These are phyloP conservation scores for Colletotrichum sp. DNA, from an alignment of 2,329 filamentous ascomycete species.

Conservation along the genomic window DNA sequence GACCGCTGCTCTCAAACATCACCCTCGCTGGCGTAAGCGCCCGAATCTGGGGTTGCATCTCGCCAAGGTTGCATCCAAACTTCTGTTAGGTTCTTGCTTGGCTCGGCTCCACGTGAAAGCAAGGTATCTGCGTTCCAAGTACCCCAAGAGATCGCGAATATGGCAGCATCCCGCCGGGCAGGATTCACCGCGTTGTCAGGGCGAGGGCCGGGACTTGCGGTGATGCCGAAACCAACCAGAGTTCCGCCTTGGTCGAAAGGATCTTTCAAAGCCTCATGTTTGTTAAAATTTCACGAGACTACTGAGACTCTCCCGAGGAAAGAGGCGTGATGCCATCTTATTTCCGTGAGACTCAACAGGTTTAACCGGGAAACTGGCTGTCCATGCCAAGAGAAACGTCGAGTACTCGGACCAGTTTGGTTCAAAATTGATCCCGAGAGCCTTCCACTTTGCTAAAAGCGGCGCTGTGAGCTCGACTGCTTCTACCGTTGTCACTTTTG, in stretches of 20 bases:
- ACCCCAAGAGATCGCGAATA: conserved; percentile 32
- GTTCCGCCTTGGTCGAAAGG: background rate
- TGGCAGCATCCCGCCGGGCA: conserved; percentile 47
- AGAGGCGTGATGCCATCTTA: background rate
- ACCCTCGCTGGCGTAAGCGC: conserved; percentile 32
- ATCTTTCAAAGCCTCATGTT: background rate
- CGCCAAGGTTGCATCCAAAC: conserved; percentile 32
- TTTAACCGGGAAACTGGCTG: background rate
- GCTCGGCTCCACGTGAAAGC: background rate
- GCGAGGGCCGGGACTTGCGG: background rate
- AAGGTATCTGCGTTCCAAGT: background rate
- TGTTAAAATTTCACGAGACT: background rate
- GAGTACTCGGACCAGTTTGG: background rate
- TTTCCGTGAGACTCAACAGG: background rate
- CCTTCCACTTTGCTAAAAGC: background rate
- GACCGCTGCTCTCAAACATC: conserved; percentile 28
- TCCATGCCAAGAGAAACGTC: background rate
- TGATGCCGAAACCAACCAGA: background rate
- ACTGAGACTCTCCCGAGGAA: background rate
- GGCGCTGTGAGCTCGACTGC: background rate
- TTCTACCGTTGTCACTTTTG: background rate
- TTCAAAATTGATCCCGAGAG: background rate
- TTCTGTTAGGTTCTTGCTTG: conserved; percentile 30
- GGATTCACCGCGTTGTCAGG: conserved; percentile 42
- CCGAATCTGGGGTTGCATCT: conserved; percentile 24